Base-by-base conservation (phyloP, 352 stramenopile genomes). In the Hyaloperonospora arabidopsidis region DNA sequence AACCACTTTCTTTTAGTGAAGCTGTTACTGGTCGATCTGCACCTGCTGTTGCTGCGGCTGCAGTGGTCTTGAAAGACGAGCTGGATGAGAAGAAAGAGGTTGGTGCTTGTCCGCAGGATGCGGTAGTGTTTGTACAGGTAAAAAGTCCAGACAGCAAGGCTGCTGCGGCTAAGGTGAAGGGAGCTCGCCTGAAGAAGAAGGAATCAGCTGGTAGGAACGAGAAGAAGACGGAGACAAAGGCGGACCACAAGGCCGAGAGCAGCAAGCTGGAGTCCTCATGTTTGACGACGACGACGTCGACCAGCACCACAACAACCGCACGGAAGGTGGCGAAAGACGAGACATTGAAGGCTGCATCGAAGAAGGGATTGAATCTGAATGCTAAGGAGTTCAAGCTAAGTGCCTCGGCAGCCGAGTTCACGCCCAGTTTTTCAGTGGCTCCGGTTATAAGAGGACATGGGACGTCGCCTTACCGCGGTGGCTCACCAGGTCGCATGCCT, bases 351-450 rank as follows among this genome's bases (percentile, higher is more conserved):
- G 44, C 49, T 19, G 54, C 65, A 32, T 47, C 68, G 22, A 92
- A 88, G 62, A 91, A 88, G 63, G 57, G 47, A 19, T 67, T 95
- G 53, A 95, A 95, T 54, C 76, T 81, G 34, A 87, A 90, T 25
- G 82, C 82, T 2, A 92, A 90, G 67, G 84, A 95, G 57, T 95
- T 92, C 62, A 92, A 90, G 63, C 67, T 90, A 28, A 93, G 66
- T 38, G 79, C 79, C 8, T 53, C 67, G 2, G 84, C 84, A 15
- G 53, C 65, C 5, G 59, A 59, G 38, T 95, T 95, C 52, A 91
- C 79, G 32, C 84, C 84, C 15, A 84, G 66, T 49, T 85, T 89
- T 34, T 15, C 67, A 14, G 28, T 54, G 1, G 56, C 61, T 5
- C 53, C 61, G 1, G 45, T 57, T 34, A 49, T 52, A 34, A 72